Conservation (phyloP, 768 basidiomycete genomes). For the Mrakia frigida region DNA sequence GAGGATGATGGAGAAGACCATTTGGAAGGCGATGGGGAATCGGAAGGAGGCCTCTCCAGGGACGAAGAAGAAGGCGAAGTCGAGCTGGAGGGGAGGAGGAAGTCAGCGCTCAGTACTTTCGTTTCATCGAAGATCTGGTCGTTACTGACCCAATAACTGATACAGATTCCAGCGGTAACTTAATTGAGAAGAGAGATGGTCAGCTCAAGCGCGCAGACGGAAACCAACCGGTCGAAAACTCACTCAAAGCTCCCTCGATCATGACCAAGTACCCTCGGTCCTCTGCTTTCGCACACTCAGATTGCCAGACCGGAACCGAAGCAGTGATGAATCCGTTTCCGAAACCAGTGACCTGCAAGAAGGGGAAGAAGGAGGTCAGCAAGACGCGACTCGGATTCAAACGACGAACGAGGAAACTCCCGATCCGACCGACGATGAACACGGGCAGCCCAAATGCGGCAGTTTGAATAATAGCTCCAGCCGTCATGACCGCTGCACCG, state of each 20-base stretch:
- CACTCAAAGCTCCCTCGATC: conserved; percentile 54
- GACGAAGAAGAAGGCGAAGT: conserved; percentile 37
- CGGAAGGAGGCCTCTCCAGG: conserved; percentile 56
- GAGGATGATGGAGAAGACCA: conserved; percentile 56
- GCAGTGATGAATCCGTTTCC: conserved; percentile 65
- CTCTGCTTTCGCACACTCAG: conserved; percentile 60
- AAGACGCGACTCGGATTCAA: neutral
- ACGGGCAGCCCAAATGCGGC: conserved; percentile 57
- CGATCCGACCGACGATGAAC: conserved; percentile 53
- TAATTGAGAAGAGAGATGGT: neutral
- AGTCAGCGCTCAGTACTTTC: no score
- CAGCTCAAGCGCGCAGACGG: neutral
- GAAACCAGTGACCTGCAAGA: conserved; percentile 52
- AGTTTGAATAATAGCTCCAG: conserved; percentile 38
- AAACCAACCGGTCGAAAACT: conserved; percentile 16
- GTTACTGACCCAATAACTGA: conserved; percentile 56
- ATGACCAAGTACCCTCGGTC: conserved; percentile 60
- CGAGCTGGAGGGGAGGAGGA: conserved; percentile 43
- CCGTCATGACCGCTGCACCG: conserved; percentile 37
- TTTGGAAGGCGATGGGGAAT: conserved; percentile 59
- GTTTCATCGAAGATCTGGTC: no score
- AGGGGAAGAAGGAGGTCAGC: no score
- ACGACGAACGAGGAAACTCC: neutral
- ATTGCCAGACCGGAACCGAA: conserved; percentile 61
- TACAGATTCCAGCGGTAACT: conserved; percentile 61